Conservation (phyloP, 495 filamentous ascomycete genomes). For the Stereocaulon alpinum region DNA sequence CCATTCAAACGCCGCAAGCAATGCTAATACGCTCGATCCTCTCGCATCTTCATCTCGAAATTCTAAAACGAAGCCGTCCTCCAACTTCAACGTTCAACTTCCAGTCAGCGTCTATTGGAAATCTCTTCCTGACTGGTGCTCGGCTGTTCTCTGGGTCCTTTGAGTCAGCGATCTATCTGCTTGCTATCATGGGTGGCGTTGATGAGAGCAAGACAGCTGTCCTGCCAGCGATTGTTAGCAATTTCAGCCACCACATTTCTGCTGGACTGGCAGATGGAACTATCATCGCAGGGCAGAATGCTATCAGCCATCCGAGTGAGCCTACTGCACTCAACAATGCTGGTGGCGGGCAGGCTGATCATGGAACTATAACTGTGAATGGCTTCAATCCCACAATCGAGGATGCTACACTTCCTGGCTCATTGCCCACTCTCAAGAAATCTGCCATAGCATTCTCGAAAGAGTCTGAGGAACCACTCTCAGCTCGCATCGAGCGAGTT, state of each 20-base stretch:
- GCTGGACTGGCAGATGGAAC: slow-evolving; percentile 68
- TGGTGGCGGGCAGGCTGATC: not conserved
- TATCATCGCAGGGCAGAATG: slow-evolving; percentile 82
- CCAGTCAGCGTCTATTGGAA: slow-evolving; percentile 78
- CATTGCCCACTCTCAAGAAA: slow-evolving; percentile 64
- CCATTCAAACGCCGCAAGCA: slow-evolving; percentile 72
- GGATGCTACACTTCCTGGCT: slow-evolving; percentile 82
- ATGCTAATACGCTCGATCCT: slow-evolving; percentile 88
- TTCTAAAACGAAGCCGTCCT: slow-evolving; percentile 71
- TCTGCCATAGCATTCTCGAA: slow-evolving; percentile 77
- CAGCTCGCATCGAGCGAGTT: slow-evolving; percentile 65
- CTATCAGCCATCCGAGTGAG: slow-evolving; percentile 74
- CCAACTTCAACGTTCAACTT: slow-evolving; percentile 79
- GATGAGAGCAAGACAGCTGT: slow-evolving; percentile 58
- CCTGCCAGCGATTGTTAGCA: slow-evolving; percentile 84
- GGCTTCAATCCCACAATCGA: slow-evolving; percentile 38
- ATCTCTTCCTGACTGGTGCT: slow-evolving; percentile 81
- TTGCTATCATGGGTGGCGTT: slow-evolving; percentile 71
- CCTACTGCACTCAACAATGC: slow-evolving; percentile 39
- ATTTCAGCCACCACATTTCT: slow-evolving; percentile 88
- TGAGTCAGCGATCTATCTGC: slow-evolving; percentile 71
- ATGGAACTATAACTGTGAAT: slow-evolving; percentile 32
- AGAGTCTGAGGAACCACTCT: slow-evolving; percentile 55
- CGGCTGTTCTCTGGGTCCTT: slow-evolving; percentile 73
- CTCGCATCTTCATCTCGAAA: slow-evolving; percentile 79